Evolutionary conservation across 169 alveolate genomes (phyloP).

Genomic region (Babesia ovata): DNA sequence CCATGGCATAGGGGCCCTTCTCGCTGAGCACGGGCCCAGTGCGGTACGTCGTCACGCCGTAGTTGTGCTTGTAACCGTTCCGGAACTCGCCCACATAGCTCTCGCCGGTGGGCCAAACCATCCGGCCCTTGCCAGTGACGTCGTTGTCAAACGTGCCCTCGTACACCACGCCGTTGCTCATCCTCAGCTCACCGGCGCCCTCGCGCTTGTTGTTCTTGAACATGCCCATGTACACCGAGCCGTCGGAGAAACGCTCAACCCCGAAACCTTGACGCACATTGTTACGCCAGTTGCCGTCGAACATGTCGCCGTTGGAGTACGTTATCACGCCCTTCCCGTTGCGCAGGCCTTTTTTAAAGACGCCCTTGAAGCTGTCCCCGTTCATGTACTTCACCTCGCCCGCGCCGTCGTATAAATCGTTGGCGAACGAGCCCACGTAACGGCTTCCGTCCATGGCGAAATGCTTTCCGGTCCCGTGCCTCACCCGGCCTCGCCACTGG

Average conservation of each 20-base stretch:
- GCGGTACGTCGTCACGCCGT: conserved; percentile 53
- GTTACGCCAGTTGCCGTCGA: conserved; percentile 77
- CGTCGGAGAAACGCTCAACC: conserved; percentile 76
- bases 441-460: conserved; percentile 49
- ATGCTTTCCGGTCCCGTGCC: conserved; percentile 50
- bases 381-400: conserved; percentile 90
- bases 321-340: conserved; percentile 92
- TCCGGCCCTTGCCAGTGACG: conserved; percentile 58
- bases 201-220: conserved; percentile 53
- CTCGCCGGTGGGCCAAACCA: conserved; percentile 67
- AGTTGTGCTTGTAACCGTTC: conserved; percentile 56
- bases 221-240: conserved; percentile 75
- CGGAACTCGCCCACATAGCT: conserved; percentile 46
- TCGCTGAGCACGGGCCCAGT: conserved; percentile 49
- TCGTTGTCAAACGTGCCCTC: conserved; percentile 62
- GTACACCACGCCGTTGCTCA: conserved; percentile 51
- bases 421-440: conserved; percentile 45
- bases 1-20: conserved; percentile 54
- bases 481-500: conserved; percentile 43
- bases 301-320: conserved; percentile 58
- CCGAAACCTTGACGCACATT: conserved; percentile 80
- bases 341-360: conserved; percentile 89
- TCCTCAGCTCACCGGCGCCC: conserved; percentile 60
- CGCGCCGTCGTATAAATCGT: conserved; percentile 72
- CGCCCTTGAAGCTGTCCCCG: conserved; percentile 94